A percentile compares a stretch with the other conserved stretches of the same genome.
Conservation (phyloP, 805 yeast species). For the Ogataea angusta region DNA sequence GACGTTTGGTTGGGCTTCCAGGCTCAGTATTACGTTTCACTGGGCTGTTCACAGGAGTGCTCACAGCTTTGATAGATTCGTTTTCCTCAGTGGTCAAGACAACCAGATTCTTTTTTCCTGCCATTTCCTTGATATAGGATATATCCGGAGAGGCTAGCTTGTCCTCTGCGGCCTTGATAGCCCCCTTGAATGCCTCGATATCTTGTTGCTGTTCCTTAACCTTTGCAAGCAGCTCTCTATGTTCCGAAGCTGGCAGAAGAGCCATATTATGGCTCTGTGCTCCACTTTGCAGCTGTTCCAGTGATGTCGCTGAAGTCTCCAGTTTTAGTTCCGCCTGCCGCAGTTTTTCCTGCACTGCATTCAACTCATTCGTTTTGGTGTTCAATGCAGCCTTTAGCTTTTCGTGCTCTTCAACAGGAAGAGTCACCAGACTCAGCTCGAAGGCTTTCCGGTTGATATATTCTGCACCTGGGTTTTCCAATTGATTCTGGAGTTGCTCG, state of each 20-base stretch:
- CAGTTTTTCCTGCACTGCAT: neutral
- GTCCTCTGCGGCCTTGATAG: conserved; percentile 3
- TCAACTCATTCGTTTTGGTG: neutral
- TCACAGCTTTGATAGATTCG: neutral
- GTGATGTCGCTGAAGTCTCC: conserved; percentile 6
- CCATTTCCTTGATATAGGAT: conserved; percentile 25
- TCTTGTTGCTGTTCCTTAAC: conserved; percentile 3
- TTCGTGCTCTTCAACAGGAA: conserved; percentile 9
- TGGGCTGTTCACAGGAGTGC: conserved; percentile 4
- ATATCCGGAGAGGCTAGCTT: conserved; percentile 27
- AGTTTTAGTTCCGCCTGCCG: neutral
- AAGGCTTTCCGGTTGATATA: conserved; percentile 29
- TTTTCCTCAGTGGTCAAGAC: conserved; percentile 4
- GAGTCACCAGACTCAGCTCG: conserved; percentile 23
- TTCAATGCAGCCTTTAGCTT: neutral
- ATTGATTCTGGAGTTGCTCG: conserved; percentile 6
- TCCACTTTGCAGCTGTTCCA: conserved; percentile 30
- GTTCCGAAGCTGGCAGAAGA: conserved; percentile 11
- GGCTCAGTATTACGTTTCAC: conserved; percentile 1
- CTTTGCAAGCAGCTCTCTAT: conserved; percentile 1
- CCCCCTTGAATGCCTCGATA: neutral
- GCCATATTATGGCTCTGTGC: conserved; percentile 20
- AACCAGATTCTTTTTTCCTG: conserved; percentile 13
- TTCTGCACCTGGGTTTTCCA: conserved; percentile 32
- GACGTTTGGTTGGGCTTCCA: conserved; percentile 1